phyloP scores from a whole-genome alignment of 108 stramenopile genomes.

The Nannochloropsis oceanica region DNA sequence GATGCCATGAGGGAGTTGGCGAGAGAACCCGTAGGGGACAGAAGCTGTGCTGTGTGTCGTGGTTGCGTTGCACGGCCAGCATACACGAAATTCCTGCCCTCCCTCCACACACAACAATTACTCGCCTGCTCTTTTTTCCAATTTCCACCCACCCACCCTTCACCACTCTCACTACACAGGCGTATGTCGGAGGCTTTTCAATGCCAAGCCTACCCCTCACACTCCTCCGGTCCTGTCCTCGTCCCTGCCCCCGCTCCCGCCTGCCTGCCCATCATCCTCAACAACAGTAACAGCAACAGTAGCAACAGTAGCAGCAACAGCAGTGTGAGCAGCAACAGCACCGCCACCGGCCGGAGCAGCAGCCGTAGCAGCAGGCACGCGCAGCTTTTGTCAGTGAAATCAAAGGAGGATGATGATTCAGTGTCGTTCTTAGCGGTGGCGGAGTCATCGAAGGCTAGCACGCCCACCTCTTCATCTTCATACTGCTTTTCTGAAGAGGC shows the following conservation, averaged over 20 bases:
- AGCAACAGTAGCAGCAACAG: background rate
- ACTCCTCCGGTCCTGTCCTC: background rate
- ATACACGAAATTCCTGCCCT: too few relatives aligned
- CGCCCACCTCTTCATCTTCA: background rate
- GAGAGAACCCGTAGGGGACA: too few relatives aligned
- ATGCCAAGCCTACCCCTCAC: background rate
- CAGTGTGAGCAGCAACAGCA: background rate
- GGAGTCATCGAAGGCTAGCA: background rate
- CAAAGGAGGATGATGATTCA: background rate
- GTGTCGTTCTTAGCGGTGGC: background rate
- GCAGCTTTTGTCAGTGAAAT: background rate
- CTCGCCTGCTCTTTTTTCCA: too few relatives aligned
- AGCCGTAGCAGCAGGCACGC: too few relatives aligned
- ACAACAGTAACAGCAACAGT: background rate
- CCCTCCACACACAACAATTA: too few relatives aligned
- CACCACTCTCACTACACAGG: background rate
- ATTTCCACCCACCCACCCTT: too few relatives aligned
- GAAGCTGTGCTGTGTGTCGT: too few relatives aligned
- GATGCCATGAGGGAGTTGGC: too few relatives aligned
- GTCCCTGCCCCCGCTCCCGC: background rate
- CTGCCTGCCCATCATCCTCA: background rate
- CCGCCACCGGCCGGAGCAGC: background rate
- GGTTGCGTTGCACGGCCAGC: too few relatives aligned
- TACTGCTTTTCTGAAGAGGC: background rate
- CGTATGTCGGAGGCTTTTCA: background rate